Conservation (phyloP, 495 filamentous ascomycete genomes). For the Aspergillus asperescens region DNA sequence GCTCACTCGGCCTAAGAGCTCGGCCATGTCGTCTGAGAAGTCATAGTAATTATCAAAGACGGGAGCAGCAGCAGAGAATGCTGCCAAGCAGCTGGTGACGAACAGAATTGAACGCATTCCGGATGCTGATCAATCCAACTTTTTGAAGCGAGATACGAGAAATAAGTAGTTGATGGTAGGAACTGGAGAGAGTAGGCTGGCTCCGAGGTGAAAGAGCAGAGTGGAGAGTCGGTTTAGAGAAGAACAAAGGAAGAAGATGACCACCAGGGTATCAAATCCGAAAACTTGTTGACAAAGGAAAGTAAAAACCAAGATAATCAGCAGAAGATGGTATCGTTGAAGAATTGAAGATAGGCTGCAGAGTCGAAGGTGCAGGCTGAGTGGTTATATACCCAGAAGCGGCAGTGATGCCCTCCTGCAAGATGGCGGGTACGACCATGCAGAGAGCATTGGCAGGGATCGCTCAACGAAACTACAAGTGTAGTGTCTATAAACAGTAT, state of each 20-base stretch:
- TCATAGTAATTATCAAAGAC: conserved; percentile 34
- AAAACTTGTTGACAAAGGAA: conserved; percentile 1
- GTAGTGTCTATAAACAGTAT: conserved; percentile 26
- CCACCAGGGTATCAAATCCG: conserved; percentile 7
- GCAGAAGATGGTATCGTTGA: background rate
- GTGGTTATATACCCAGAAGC: conserved; percentile 13
- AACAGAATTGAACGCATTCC: conserved; percentile 30
- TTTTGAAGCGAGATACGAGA: background rate
- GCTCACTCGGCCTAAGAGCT: conserved; percentile 39
- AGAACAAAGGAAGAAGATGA: conserved; percentile 1
- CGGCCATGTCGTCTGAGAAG: conserved; percentile 32
- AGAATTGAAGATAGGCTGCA: conserved; percentile 10
- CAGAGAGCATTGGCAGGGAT: conserved; percentile 10
- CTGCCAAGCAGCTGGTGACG: conserved; percentile 26
- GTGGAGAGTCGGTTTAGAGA: background rate
- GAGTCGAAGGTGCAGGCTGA: background rate
- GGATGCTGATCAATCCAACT: conserved; percentile 10
- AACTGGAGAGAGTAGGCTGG: background rate
- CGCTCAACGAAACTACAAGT: conserved; percentile 15
- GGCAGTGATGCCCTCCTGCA: conserved; percentile 2
- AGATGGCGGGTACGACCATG: conserved; percentile 12
- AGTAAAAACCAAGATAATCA: background rate
- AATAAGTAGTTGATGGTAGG: background rate
- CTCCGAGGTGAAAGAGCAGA: background rate
- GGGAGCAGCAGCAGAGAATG: conserved; percentile 34